A percentile compares a stretch with the other conserved stretches of the same genome.
phyloP scores from a whole-genome alignment of 2,329 filamentous ascomycete species.

The Fusarium sp. region DNA sequence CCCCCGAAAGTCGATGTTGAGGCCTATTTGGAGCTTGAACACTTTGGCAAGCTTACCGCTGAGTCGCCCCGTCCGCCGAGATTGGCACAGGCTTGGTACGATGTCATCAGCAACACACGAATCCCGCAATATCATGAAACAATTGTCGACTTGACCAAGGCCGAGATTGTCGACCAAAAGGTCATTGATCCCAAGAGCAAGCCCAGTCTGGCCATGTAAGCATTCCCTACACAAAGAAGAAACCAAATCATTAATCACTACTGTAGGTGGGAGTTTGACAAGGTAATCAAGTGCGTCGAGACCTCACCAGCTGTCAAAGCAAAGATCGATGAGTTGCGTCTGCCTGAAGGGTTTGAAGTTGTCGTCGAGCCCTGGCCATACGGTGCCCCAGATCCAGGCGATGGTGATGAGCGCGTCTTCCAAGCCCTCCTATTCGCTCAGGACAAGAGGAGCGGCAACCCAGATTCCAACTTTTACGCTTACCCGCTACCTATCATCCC shows the following conservation, averaged over 20 bases:
- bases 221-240: neutral
- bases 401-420: conserved; percentile 48
- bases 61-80: conserved; percentile 48
- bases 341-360: conserved; percentile 47
- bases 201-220: conserved; percentile 48
- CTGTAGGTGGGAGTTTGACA: conserved; percentile 51
- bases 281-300: conserved; percentile 47
- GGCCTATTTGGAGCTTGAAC: conserved; percentile 59
- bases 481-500: conserved; percentile 64
- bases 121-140: conserved; percentile 50
- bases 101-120: conserved; percentile 46
- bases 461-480: conserved; percentile 67
- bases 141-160: conserved; percentile 48
- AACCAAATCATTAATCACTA: neutral
- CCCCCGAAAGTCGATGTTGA: conserved; percentile 62
- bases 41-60: conserved; percentile 48
- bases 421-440: conserved; percentile 50
- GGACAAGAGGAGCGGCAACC: conserved; percentile 50
- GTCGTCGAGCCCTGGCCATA: conserved; percentile 52
- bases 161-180: conserved; percentile 41
- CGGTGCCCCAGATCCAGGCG: conserved; percentile 45
- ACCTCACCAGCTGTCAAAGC: conserved; percentile 48
- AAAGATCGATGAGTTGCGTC: conserved; percentile 44
- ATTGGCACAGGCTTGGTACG: conserved; percentile 56
- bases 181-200: conserved; percentile 46